Base-by-base conservation (phyloP, 2,329 filamentous ascomycete species). In the Cryphonectria parasitica region DNA sequence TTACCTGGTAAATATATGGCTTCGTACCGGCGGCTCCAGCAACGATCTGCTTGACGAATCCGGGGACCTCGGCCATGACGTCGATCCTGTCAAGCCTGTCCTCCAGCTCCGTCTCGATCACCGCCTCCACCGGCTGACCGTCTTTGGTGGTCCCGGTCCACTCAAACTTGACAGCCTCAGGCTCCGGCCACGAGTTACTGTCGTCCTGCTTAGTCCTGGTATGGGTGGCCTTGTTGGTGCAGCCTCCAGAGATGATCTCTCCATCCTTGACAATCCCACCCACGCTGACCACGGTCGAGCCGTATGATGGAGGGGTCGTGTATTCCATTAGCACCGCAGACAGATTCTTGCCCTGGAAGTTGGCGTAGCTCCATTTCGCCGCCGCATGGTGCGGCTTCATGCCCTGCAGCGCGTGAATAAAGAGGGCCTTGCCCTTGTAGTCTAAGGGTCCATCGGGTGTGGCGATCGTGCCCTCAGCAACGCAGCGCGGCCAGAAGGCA, bases 351-450 rank as follows among this genome's bases (percentile, higher is more conserved):
- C 93, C 91, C 80, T 98, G 95, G 84, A 97, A 97, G 82, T 95
- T 89, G 81, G 89, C 87, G 84, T 98, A 99, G 82, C 96, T 97
- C 96, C 96, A 99, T 74, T 88, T 90, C 41, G 92, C 90, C 73
- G 95, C 95, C 71, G 94, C 92, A 80, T 99, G 97, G 81, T 99
- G 96, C 56, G 96, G 96, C 87, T 99, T 99, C 95, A 98, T 98
- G 80, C 95, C 96, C 83, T 98, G 96, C 66, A 98, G 84, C 56
- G 94, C 95, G 80, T 96, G 92, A 75, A 91, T 86, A 82, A 94
- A 95, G 77, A 97, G 84, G 43, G 90, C 94, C 73, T 86, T 89
- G 70, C 95, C 95, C 77, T 89, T 91, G 80, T 97, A 90, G 79
- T 97, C 91, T 73, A 97, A 86, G 52, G 92, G 89, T 64, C 94